Conservation (phyloP, 2,329 filamentous ascomycete genomes). For the Ophiostoma ulmi region DNA sequence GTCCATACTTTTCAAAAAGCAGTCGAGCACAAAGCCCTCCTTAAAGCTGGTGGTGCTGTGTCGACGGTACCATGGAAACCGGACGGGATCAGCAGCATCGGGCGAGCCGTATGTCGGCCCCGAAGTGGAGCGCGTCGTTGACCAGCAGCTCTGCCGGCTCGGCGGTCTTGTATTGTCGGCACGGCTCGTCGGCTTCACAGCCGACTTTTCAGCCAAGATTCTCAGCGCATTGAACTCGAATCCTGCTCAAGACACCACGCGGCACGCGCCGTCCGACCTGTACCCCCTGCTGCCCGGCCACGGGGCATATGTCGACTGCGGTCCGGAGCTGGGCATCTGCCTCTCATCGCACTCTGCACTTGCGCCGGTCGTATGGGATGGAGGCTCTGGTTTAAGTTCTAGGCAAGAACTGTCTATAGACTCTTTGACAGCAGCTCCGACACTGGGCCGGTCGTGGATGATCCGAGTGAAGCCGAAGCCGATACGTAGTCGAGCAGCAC, state of each 20-base stretch:
- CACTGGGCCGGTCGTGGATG: conserved; percentile 3
- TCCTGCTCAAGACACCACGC: conserved; percentile 24
- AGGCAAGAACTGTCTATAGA: not conserved
- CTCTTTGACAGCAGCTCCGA: not conserved
- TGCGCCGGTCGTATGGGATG: conserved; percentile 1
- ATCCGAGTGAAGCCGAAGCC: not conserved
- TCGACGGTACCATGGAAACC: conserved; percentile 19
- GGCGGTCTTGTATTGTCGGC: conserved; percentile 33
- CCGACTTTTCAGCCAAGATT: not conserved
- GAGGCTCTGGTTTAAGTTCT: not conserved
- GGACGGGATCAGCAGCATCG: conserved; percentile 23
- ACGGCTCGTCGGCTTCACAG: conserved; percentile 37
- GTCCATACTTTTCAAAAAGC: not conserved
- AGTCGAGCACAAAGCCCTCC: not conserved
- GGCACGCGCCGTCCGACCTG: conserved; percentile 30
- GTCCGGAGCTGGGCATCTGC: conserved; percentile 14
- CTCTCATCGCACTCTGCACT: conserved; percentile 16
- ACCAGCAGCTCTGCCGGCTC: conserved; percentile 33
- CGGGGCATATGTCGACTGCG: conserved; percentile 27
- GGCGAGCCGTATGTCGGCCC: conserved; percentile 30
- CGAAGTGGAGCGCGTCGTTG: conserved; percentile 31
- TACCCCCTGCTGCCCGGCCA: conserved; percentile 34
- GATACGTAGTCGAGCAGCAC: not conserved
- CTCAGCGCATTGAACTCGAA: not conserved
- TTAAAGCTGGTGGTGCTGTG: conserved; percentile 4